A percentile compares a stretch with the other conserved stretches of the same genome.
Conservation (phyloP, 768 basidiomycete genomes). For the Boletus bicolor region DNA sequence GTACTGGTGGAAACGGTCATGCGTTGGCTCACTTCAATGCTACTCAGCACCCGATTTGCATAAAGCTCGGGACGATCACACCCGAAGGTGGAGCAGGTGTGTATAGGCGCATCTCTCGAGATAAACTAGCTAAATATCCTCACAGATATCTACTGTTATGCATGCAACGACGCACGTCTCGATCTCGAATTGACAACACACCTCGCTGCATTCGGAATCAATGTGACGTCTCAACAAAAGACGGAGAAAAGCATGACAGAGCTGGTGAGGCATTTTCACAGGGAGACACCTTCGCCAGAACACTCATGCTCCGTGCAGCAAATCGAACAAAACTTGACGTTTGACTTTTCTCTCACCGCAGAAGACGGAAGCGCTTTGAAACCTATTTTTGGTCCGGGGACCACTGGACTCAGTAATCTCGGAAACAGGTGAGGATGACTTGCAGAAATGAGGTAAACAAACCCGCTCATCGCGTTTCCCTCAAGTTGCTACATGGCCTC, state of each 20-base stretch:
- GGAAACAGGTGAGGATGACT: slow-evolving; percentile 68
- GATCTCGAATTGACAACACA: slow-evolving; percentile 76
- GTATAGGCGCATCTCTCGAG: slow-evolving; percentile 19
- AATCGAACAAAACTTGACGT: slow-evolving; percentile 94
- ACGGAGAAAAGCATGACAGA: slow-evolving; percentile 98
- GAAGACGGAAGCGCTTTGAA: slow-evolving; percentile 86
- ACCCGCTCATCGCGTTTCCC: background rate
- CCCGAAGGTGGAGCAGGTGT: slow-evolving; percentile 88
- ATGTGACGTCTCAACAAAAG: slow-evolving; percentile 75
- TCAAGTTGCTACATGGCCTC: slow-evolving; percentile 96
- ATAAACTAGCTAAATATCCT: background rate
- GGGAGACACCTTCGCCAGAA: background rate
- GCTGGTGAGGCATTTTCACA: slow-evolving; percentile 49
- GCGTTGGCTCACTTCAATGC: slow-evolving; percentile 74
- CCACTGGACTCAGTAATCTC: slow-evolving; percentile 88
- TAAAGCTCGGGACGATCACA: slow-evolving; percentile 95
- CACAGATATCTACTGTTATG: slow-evolving; percentile 89
- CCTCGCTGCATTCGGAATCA: slow-evolving; percentile 82
- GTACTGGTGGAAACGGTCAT: slow-evolving; percentile 84
- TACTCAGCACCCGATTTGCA: slow-evolving; percentile 75
- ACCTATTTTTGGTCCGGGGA: slow-evolving; percentile 82
- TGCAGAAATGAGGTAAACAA: background rate
- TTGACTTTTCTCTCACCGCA: slow-evolving; percentile 87
- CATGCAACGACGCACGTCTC: slow-evolving; percentile 77
- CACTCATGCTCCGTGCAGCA: slow-evolving; percentile 47